Percentiles rank a stretch among this genome's conserved stretches.
Evolutionary conservation across 169 alveolate genomes (phyloP).

Genomic region (Babesia sp.): DNA sequence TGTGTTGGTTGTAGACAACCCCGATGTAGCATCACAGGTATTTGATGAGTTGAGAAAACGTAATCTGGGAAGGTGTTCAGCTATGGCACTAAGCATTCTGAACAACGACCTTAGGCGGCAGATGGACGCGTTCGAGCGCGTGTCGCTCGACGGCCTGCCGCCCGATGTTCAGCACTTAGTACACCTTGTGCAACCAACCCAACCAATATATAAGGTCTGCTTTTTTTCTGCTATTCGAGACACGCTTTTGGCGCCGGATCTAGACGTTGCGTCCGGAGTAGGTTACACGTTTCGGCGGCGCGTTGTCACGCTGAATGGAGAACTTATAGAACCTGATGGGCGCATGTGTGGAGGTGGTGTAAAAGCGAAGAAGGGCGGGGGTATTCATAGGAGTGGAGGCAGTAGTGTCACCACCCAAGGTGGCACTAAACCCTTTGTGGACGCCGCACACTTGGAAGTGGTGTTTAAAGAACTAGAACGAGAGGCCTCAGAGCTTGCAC

Average conservation of each 20-base stretch:
- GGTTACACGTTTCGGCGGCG: slow-evolving; percentile 85
- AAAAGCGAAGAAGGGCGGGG: slow-evolving; percentile 22
- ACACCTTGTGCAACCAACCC: slow-evolving; percentile 82
- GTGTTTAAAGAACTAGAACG: slow-evolving; percentile 17
- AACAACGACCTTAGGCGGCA: slow-evolving; percentile 63
- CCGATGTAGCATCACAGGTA: slow-evolving; percentile 86
- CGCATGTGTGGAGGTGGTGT: slow-evolving; percentile 90
- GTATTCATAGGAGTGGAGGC: slow-evolving; percentile 14
- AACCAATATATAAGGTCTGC: slow-evolving; percentile 76
- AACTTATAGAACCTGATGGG: slow-evolving; percentile 91
- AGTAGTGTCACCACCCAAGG: background rate
- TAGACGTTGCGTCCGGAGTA: slow-evolving; percentile 86
- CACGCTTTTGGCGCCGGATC: slow-evolving; percentile 85
- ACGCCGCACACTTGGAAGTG: background rate
- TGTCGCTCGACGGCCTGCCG: slow-evolving; percentile 55
- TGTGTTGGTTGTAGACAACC: slow-evolving; percentile 86
- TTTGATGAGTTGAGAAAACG: slow-evolving; percentile 84
- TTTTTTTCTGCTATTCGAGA: slow-evolving; percentile 89
- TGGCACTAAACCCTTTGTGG: background rate
- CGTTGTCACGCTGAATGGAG: slow-evolving; percentile 92
- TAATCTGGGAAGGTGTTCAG: slow-evolving; percentile 87
- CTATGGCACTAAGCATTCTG: slow-evolving; percentile 79
- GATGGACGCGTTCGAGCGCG: slow-evolving; percentile 55
- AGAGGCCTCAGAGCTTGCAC: background rate
- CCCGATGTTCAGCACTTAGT: slow-evolving; percentile 79